Evolutionary conservation across 768 basidiomycete genomes (phyloP).

Genomic region (Clitopilus passeckerianus): DNA sequence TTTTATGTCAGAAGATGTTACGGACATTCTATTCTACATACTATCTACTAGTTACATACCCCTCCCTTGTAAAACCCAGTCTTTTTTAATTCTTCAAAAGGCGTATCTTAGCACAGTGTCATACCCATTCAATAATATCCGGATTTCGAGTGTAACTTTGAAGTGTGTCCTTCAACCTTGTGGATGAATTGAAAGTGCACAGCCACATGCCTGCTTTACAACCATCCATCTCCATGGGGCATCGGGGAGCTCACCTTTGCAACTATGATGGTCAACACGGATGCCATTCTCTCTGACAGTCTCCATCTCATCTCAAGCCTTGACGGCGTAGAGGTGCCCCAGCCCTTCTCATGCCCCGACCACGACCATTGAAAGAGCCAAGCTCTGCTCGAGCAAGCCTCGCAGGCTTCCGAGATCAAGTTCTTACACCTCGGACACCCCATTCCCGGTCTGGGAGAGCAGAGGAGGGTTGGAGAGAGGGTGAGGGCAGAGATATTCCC

Average conservation of each 20-base stretch:
- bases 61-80: no score
- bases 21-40: not conserved
- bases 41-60: not conserved
- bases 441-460: constrained; percentile 55
- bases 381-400: constrained; percentile 25
- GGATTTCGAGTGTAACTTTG: no score
- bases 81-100: no score
- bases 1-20: not conserved
- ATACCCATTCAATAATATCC: no score
- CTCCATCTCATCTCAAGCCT: constrained; percentile 1
- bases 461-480: constrained; percentile 46
- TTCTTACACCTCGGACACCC: constrained; percentile 56
- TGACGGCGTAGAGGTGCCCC: not conserved
- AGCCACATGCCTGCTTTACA: not conserved
- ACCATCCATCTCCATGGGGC: not conserved
- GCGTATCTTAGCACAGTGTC: no score
- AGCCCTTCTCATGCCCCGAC: constrained; percentile 29
- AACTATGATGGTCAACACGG: not conserved
- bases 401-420: constrained; percentile 23
- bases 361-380: constrained; percentile 30
- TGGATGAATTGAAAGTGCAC: not conserved
- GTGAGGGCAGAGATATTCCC: constrained; percentile 37
- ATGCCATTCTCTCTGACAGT: not conserved
- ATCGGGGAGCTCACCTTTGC: not conserved
- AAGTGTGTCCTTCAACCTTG: no score